A percentile compares a stretch with the other conserved stretches of the same genome.
These are phyloP conservation scores for Boletus rubroflammeus DNA, from an alignment of 768 basidiomycete genomes.

Conservation along the genomic window DNA sequence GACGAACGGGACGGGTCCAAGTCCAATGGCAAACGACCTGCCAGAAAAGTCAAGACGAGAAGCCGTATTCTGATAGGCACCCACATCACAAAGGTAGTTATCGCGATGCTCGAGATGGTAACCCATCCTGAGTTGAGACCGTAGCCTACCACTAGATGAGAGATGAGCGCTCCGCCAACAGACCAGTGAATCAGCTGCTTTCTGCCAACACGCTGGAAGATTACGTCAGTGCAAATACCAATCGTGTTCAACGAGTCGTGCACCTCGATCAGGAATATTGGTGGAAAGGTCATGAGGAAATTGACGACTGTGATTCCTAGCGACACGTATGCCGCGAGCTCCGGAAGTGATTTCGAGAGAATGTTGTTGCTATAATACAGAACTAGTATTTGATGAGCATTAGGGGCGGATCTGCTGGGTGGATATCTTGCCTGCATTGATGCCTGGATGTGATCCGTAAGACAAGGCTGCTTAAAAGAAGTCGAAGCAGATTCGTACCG, in stretches of 20 bases:
- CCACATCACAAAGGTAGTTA: constrained; percentile 78
- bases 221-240: background rate
- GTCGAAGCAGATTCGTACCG: constrained; percentile 38
- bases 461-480: background rate
- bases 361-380: constrained; percentile 92
- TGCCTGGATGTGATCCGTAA: constrained; percentile 42
- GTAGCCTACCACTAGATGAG: constrained; percentile 63
- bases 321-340: constrained; percentile 77
- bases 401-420: background rate
- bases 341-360: constrained; percentile 73
- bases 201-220: constrained; percentile 64
- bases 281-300: constrained; percentile 69
- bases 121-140: constrained; percentile 62
- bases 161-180: constrained; percentile 58
- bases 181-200: constrained; percentile 67
- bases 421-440: constrained; percentile 60
- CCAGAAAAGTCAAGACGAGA: constrained; percentile 1
- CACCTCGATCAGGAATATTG: constrained; percentile 85
- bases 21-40: constrained; percentile 84
- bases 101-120: constrained; percentile 65
- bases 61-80: constrained; percentile 21
- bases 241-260: constrained; percentile 3
- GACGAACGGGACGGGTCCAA: constrained; percentile 92
- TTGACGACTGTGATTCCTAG: constrained; percentile 84
- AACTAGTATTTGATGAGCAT: constrained; percentile 41